A percentile compares a stretch with the other conserved stretches of the same genome.
Evolutionary conservation across 1,284 basidiomycete species (phyloP).

Genomic region (Ustilago lituana): DNA sequence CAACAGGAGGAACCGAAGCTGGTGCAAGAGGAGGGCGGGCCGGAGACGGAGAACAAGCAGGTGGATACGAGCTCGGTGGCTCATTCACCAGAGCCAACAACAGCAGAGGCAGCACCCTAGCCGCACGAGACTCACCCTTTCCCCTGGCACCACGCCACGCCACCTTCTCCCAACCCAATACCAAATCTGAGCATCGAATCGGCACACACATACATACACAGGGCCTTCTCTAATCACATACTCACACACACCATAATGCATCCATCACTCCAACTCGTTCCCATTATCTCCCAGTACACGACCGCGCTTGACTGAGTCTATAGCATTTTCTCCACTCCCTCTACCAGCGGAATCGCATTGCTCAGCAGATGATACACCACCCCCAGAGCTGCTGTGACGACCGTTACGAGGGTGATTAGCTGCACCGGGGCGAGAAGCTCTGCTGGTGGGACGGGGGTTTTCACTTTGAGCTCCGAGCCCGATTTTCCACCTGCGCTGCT

Average conservation of each 20-base stretch:
- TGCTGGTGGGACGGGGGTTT: conserved; percentile 4
- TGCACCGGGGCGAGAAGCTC: conserved; percentile 4
- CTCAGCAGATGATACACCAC: conserved; percentile 9
- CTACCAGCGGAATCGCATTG: conserved; percentile 7
- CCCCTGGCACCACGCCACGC: too few species aligned
- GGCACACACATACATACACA: not conserved
- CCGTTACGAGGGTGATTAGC: conserved; percentile 7
- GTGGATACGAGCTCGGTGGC: too few species aligned
- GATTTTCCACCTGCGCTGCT: not conserved
- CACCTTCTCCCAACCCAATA: too few species aligned
- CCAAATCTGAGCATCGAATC: not conserved
- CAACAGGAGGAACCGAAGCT: not conserved
- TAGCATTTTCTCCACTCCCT: conserved; percentile 9
- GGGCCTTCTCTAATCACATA: too few species aligned
- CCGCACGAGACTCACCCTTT: too few species aligned
- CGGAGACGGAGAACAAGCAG: too few species aligned
- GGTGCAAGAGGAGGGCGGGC: too few species aligned
- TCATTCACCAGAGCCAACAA: not conserved
- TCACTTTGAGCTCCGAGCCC: conserved; percentile 3
- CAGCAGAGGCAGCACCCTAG: not conserved
- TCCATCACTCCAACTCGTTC: too few species aligned
- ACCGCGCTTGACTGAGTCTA: conserved; percentile 1
- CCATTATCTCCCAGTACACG: too few species aligned
- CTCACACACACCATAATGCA: not conserved
- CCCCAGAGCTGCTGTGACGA: not conserved